A percentile compares a stretch with the other conserved stretches of the same genome.
Evolutionary conservation across 2,329 filamentous ascomycete genomes (phyloP).

Genomic region (Blumeria graminis): DNA sequence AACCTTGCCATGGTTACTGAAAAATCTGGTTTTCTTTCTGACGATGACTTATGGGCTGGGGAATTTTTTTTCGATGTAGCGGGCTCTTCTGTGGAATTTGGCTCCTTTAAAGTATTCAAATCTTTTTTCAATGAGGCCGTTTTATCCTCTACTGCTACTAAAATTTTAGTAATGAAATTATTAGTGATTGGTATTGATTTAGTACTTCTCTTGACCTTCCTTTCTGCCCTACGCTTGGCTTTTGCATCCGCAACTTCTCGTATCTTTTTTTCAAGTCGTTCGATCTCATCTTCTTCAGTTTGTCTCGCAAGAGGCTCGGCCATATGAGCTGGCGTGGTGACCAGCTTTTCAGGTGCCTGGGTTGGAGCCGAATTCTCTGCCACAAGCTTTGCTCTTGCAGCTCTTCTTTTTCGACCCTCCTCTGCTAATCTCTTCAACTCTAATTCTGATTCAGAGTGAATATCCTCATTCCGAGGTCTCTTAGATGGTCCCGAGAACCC

Average conservation of each 20-base stretch:
- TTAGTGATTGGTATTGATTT: constrained; percentile 11
- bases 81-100: too few relatives aligned
- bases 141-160: too few relatives aligned
- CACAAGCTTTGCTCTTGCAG: constrained; percentile 21
- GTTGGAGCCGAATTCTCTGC: constrained; percentile 11
- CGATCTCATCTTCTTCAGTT: constrained; percentile 13
- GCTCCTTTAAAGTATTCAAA: too few relatives aligned
- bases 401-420: constrained; percentile 25
- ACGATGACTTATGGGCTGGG: constrained; percentile 8
- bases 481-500: constrained; percentile 28
- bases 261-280: constrained; percentile 19
- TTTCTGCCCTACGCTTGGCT: constrained; percentile 15
- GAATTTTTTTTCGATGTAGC: too few relatives aligned
- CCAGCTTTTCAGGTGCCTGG: constrained; percentile 1
- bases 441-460: constrained; percentile 21
- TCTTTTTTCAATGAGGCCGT: too few relatives aligned
- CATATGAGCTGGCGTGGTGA: not conserved
- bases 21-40: constrained; percentile 14
- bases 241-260: constrained; percentile 19
- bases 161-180: not conserved
- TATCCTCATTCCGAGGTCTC: constrained; percentile 28
- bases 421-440: constrained; percentile 28
- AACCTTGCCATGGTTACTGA: constrained; percentile 28
- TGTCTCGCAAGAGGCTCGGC: constrained; percentile 8
- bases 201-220: constrained; percentile 18